These are phyloP conservation scores for Cercospora sesami DNA, from an alignment of 2,329 filamentous ascomycete genomes.

Conservation along the genomic window DNA sequence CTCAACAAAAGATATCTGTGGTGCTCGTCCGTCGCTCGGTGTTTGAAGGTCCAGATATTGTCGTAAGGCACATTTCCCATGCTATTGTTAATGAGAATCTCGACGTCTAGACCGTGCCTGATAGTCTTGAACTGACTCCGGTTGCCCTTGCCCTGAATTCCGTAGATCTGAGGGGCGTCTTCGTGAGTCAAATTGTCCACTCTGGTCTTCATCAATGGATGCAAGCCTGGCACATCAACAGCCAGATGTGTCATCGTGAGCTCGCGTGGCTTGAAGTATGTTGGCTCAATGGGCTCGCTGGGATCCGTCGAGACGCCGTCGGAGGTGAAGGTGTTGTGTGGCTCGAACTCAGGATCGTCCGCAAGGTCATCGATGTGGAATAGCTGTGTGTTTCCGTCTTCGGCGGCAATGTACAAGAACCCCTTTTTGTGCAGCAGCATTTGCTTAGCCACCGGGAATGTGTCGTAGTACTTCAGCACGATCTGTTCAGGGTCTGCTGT, in stretches of 20 bases:
- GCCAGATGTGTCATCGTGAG: conserved; percentile 66
- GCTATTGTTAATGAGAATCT: conserved; percentile 55
- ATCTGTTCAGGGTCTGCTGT: conserved; percentile 79
- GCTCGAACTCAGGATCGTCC: conserved; percentile 82
- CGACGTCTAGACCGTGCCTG: conserved; percentile 88
- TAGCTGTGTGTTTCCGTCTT: conserved; percentile 89
- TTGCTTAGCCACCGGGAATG: conserved; percentile 81
- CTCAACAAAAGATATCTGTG: conserved; percentile 94
- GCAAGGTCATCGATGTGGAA: conserved; percentile 98
- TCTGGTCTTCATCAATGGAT: conserved; percentile 87
- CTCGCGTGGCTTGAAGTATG: conserved; percentile 79
- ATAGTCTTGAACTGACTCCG: conserved; percentile 87
- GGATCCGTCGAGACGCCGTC: conserved; percentile 70
- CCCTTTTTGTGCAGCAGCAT: conserved; percentile 94
- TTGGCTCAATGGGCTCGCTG: conserved; percentile 68
- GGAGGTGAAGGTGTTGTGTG: conserved; percentile 53
- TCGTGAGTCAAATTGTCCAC: conserved; percentile 87
- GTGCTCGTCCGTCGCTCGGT: conserved; percentile 76
- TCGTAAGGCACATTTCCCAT: conserved; percentile 37
- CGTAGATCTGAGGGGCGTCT: conserved; percentile 95
- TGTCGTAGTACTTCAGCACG: conserved; percentile 98
- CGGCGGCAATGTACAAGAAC: conserved; percentile 88
- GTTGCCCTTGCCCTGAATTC: conserved; percentile 83
- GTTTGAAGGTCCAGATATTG: conserved; percentile 87
- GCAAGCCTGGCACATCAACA: conserved; percentile 66